phyloP scores from a whole-genome alignment of 2,329 filamentous ascomycete species.

The Epichloe baconii region DNA sequence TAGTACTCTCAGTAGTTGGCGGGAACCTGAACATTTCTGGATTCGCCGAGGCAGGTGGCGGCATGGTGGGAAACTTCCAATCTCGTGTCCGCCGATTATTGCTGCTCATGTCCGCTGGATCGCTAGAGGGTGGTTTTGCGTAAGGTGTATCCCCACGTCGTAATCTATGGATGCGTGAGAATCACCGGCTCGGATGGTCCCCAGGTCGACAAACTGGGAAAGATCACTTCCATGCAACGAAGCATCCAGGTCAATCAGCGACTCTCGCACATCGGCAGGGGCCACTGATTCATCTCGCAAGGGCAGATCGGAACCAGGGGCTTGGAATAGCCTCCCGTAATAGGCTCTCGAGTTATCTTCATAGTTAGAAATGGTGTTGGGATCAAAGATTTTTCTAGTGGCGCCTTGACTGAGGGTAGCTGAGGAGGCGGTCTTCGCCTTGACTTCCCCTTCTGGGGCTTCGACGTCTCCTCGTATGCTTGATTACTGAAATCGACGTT shows the following conservation, averaged over 20 bases:
- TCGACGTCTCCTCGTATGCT: conserved; percentile 35
- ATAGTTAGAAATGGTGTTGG: conserved; percentile 51
- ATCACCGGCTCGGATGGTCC: conserved; percentile 41
- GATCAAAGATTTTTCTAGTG: conserved; percentile 52
- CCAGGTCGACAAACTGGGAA: conserved; percentile 47
- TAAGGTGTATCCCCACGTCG: conserved; percentile 30
- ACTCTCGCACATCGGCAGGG: conserved; percentile 41
- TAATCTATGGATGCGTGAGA: conserved; percentile 36
- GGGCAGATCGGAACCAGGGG: conserved; percentile 40
- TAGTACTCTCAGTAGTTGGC: conserved; percentile 22
- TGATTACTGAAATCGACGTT: conserved; percentile 38
- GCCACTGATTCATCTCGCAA: conserved; percentile 41
- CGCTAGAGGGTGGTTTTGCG: conserved; percentile 40
- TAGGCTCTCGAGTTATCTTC: conserved; percentile 50
- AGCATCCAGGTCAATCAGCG: conserved; percentile 51
- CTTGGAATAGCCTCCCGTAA: conserved; percentile 36
- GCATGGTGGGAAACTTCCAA: conserved; percentile 46
- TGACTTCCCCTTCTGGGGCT: conserved; percentile 38
- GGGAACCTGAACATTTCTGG: conserved; percentile 40
- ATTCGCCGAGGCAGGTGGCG: conserved; percentile 36
- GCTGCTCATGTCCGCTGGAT: conserved; percentile 40
- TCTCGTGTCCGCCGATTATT: conserved; percentile 38
- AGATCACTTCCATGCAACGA: conserved; percentile 43
- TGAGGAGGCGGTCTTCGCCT: conserved; percentile 45
- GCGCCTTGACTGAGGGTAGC: conserved; percentile 43